Conservation (phyloP, 495 filamentous ascomycete genomes). For the Hypoxylon trugodes region DNA sequence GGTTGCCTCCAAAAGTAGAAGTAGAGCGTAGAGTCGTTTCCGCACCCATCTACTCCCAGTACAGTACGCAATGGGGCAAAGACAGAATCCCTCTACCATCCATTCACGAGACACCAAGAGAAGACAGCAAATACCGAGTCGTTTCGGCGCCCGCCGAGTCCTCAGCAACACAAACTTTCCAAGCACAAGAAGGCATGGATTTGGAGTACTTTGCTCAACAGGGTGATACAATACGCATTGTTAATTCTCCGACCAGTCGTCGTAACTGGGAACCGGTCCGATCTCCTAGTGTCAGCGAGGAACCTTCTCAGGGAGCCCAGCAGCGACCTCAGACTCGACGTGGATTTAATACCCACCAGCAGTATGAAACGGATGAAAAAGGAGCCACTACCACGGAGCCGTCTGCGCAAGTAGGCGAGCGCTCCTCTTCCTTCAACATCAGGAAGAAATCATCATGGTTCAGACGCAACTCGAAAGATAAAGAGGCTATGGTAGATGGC, state of each 20-base stretch:
- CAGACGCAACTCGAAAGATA: slow-evolving; percentile 61
- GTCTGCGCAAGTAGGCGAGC: not conserved
- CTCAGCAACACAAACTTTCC: slow-evolving; percentile 18
- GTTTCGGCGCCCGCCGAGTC: slow-evolving; percentile 43
- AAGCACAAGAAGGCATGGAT: slow-evolving; percentile 41
- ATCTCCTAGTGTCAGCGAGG: slow-evolving; percentile 66
- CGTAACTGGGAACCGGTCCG: slow-evolving; percentile 27
- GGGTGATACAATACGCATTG: slow-evolving; percentile 61
- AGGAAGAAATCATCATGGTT: slow-evolving; percentile 75
- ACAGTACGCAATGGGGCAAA: slow-evolving; percentile 43
- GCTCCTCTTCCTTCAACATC: slow-evolving; percentile 5
- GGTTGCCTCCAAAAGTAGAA: slow-evolving; percentile 24
- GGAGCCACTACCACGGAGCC: slow-evolving; percentile 9
- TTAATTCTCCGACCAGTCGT: slow-evolving; percentile 48
- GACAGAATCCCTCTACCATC: slow-evolving; percentile 57
- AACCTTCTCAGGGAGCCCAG: slow-evolving; percentile 39
- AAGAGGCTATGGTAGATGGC: slow-evolving; percentile 37
- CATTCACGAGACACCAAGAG: slow-evolving; percentile 57
- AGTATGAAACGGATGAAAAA: slow-evolving; percentile 32
- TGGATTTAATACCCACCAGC: slow-evolving; percentile 27
- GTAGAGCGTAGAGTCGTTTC: slow-evolving; percentile 58
- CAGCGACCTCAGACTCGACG: slow-evolving; percentile 11
- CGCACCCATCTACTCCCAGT: slow-evolving; percentile 60
- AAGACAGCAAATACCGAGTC: slow-evolving; percentile 42
- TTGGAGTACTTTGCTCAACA: slow-evolving; percentile 47